Evolutionary conservation across 345 rosid species (phyloP), one percentile per base, ranked within the genome.

Genomic region (Carallia brachiata): DNA sequence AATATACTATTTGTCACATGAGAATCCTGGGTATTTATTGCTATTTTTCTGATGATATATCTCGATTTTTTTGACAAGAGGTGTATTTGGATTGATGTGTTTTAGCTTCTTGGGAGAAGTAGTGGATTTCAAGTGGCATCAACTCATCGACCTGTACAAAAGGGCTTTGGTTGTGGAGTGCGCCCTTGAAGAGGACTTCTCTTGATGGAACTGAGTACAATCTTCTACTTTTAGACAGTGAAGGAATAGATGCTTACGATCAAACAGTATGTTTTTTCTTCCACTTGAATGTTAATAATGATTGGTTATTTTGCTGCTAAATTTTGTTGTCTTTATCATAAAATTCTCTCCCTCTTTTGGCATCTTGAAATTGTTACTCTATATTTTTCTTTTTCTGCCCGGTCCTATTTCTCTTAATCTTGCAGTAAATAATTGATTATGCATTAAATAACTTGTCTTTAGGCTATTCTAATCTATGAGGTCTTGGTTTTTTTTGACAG

Each of bases 131-230:
- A 92, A 75, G 99, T 96, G 54, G 98, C 98, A 52, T 87, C 99
- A 39, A 90, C 99, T 64, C 97, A 96, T 70, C 84, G 90, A 59
- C 99, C 0, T 96, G 98, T 79, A 96, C 99, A 0, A 96, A 96
- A 74, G 99, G 99, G 57, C 98, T 96, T 65, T 96, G 98, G 98
- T 74, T 96, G 80, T 96, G 98, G 99, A 96, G 98, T 78, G 84
- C 99, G 65, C 97, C 98, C 6, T 74, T 96, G 50, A 92, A 88
- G 85, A 81, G 90, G 82, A 90, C 86, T 71, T 87, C 96, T 72
- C 94, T 96, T 63, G 99, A 96, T 74, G 98, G 99, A 70, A 87
- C 90, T 16, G 90, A 92, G 74, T 96, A 92, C 74, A 96, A 89
- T 75, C 97, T 96, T 7, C 72, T 96, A 73, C 83, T 96, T 18